Evolutionary conservation across 129 eudicot species (phyloP), one percentile per base, ranked within the genome.

Genomic region (Lactuca sativa): DNA sequence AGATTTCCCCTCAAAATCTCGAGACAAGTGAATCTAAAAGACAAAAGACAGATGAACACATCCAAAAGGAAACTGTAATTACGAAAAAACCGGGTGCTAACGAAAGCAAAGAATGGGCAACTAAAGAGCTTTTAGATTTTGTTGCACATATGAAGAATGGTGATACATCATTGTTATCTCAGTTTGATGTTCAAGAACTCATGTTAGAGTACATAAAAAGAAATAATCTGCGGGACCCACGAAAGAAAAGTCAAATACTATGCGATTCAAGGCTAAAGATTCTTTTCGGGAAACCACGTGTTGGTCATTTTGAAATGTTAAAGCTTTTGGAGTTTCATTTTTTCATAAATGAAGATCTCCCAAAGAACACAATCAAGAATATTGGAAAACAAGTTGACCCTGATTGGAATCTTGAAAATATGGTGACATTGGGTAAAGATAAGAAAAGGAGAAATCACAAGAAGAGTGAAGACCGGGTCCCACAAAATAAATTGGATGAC

Each of bases 251-350:
- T 72, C 96, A 91, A 77, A 83, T 91, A 4, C 64, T 85, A 21
- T 91, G 97, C 78, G 97, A 91, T 80, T 62, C 37, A 32, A 84
- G 96, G 86, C 87, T 91, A 55, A 71, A 70, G 68, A 80, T 48
- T 80, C 73, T 91, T 43, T 91, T 91, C 75, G 86, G 87, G 44
- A 91, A 82, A 75, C 82, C 84, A 59, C 79, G 88, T n/a, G 92
- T 88, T 68, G 93, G 92, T 44, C 96, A 80, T 62, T 82, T 84
- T 71, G 97, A 91, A 76, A 88, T 86, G 97, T 78, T 82, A 36
- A 84, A 84, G 84, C 90, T 88, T 84, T 90, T 91, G 51, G 97
- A 88, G 57, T 85, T 17, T 78, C 96, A 88, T 64, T 82, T 81
- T 62, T 82, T 81, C 36, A 47, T 80, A n/a, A 85, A 86, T 77